These are phyloP conservation scores for Suillus weaverae DNA, from an alignment of 768 basidiomycete genomes.

Conservation along the genomic window DNA sequence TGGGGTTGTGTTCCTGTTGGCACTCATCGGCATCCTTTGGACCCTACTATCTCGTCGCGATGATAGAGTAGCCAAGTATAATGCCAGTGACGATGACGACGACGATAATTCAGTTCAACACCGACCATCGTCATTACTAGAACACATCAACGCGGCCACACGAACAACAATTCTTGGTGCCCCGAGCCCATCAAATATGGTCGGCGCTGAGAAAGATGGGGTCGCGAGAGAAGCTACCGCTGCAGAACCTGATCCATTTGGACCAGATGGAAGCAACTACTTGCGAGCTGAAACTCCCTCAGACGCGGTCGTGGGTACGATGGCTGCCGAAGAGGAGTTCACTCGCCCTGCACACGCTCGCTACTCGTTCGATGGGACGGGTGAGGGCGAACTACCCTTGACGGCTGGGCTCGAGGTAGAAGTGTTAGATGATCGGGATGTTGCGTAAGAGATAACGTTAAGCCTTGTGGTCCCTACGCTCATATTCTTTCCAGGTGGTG, in stretches of 20 bases:
- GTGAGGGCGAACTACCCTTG: constrained; percentile 76
- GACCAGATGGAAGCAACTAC: constrained; percentile 75
- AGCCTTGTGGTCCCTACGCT: constrained; percentile 1
- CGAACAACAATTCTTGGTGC: constrained; percentile 76
- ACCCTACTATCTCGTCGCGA: constrained; percentile 83
- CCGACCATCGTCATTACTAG: constrained; percentile 83
- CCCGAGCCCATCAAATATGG: constrained; percentile 35
- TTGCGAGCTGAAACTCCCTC: constrained; percentile 80
- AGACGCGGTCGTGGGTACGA: constrained; percentile 62
- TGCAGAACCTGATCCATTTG: constrained; percentile 55
- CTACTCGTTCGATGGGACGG: constrained; percentile 78
- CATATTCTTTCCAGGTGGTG: constrained; percentile 69
- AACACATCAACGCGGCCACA: constrained; percentile 90
- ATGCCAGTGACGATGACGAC: constrained; percentile 64
- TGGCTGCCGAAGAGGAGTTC: constrained; percentile 59
- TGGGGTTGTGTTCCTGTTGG: constrained; percentile 87
- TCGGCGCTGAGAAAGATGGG: constrained; percentile 57
- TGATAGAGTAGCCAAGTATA: constrained; percentile 65
- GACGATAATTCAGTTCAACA: constrained; percentile 78
- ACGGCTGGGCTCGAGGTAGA: constrained; percentile 70
- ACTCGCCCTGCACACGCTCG: constrained; percentile 78
- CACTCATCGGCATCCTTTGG: constrained; percentile 85
- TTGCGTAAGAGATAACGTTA: constrained; percentile 53
- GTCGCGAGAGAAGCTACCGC: constrained; percentile 34
- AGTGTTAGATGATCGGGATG: constrained; percentile 77